Conservation (phyloP, 495 filamentous ascomycete genomes). For the Ramalina intermedia region DNA sequence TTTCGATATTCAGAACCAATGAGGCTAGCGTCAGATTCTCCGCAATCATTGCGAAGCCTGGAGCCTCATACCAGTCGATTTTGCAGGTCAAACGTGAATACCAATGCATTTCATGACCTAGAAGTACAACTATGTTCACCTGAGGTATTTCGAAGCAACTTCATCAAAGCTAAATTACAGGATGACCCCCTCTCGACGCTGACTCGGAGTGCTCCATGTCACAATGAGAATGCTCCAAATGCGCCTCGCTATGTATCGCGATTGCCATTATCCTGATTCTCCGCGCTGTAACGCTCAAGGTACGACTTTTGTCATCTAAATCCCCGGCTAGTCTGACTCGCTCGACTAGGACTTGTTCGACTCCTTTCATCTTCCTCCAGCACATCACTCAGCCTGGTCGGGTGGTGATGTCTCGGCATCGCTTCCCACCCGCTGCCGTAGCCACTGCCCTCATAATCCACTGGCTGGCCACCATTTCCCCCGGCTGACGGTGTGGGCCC, state of each 20-base stretch:
- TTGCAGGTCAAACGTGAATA: no score
- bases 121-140: no score
- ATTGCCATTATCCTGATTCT: not conserved
- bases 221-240: not conserved
- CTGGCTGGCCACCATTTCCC: constrained; percentile 10
- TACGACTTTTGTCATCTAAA: constrained; percentile 10
- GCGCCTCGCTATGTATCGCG: constrained; percentile 1
- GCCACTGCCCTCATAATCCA: constrained; percentile 45
- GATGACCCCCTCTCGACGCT: not conserved
- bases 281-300: not conserved
- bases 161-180: no score
- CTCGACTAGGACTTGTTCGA: constrained; percentile 42
- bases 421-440: constrained; percentile 63
- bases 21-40: no score
- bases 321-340: constrained; percentile 28
- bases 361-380: constrained; percentile 55
- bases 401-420: constrained; percentile 77
- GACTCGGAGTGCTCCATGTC: not conserved
- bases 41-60: no score
- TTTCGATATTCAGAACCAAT: no score
- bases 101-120: no score
- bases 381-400: constrained; percentile 86
- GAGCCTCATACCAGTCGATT: no score
- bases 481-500: constrained; percentile 20
- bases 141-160: no score